Evolutionary conservation across 2,329 filamentous ascomycete genomes (phyloP).

Genomic region (Penicillium thymicola): DNA sequence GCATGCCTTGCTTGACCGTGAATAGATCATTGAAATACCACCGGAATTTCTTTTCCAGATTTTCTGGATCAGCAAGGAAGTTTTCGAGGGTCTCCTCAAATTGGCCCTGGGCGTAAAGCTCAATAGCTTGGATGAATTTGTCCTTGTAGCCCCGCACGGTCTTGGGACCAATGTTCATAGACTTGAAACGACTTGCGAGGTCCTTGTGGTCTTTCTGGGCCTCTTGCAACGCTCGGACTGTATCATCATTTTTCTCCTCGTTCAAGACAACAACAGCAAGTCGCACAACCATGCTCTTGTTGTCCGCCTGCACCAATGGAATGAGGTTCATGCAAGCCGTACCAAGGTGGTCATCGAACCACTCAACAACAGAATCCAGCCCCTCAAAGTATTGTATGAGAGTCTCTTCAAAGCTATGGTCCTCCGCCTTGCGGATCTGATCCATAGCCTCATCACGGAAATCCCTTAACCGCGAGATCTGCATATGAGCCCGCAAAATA

Average conservation of each 20-base stretch:
- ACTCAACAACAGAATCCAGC: conserved; percentile 81
- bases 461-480: conserved; percentile 85
- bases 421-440: conserved; percentile 78
- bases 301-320: conserved; percentile 77
- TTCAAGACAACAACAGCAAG: conserved; percentile 90
- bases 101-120: conserved; percentile 67
- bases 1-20: conserved; percentile 90
- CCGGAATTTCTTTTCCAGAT: conserved; percentile 80
- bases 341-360: conserved; percentile 94
- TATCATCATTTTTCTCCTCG: conserved; percentile 93
- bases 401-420: conserved; percentile 72
- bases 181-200: conserved; percentile 88
- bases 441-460: conserved; percentile 96
- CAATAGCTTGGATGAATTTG: conserved; percentile 82
- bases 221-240: conserved; percentile 85
- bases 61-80: conserved; percentile 79
- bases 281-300: conserved; percentile 83
- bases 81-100: conserved; percentile 68
- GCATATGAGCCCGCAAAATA: conserved; percentile 82
- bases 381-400: conserved; percentile 85
- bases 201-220: conserved; percentile 95
- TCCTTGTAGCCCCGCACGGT: conserved; percentile 94
- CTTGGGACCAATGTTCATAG: conserved; percentile 89
- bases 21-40: conserved; percentile 99
- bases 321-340: conserved; percentile 87